phyloP scores from a whole-genome alignment of 78 protist genomes.

The Dictyostelium capitatum region DNA sequence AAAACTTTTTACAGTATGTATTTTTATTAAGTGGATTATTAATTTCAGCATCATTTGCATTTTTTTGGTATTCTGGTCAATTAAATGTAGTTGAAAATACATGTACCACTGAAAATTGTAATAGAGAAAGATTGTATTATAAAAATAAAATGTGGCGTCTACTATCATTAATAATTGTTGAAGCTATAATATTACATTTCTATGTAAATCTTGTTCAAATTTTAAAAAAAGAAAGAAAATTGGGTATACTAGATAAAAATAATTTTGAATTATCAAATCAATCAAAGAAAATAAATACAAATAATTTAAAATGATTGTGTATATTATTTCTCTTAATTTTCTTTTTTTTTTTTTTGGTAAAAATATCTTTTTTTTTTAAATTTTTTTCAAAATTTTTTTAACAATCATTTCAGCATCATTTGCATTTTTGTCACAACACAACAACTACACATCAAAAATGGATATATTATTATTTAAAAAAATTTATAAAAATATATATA shows the following conservation, averaged over 20 bases:
- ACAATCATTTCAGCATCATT: too few relatives aligned
- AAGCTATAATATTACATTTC: neutral
- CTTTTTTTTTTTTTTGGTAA: too few relatives aligned
- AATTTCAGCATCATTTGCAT: conserved; percentile 9
- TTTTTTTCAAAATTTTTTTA: too few relatives aligned
- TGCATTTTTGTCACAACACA: too few relatives aligned
- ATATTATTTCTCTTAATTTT: too few relatives aligned
- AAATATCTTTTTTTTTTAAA: too few relatives aligned
- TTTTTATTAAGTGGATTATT: neutral
- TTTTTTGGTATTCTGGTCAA: conserved; percentile 21
- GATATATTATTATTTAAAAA: neutral
- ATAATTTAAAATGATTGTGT: too few relatives aligned
- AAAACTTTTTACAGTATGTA: too few relatives aligned
- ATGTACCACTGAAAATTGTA: neutral
- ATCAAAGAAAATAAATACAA: too few relatives aligned
- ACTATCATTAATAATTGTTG: neutral
- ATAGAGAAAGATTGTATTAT: neutral
- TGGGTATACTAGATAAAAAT: neutral
- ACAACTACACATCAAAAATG: neutral
- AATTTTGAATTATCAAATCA: too few relatives aligned
- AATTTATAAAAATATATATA: neutral
- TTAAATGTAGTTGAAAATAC: conserved; percentile 3
- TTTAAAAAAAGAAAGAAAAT: conserved; percentile 4
- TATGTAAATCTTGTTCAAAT: neutral
- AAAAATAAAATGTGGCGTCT: neutral